phyloP scores from a whole-genome alignment of 192 early-diverging fungal species.

The Backusella sp. region DNA sequence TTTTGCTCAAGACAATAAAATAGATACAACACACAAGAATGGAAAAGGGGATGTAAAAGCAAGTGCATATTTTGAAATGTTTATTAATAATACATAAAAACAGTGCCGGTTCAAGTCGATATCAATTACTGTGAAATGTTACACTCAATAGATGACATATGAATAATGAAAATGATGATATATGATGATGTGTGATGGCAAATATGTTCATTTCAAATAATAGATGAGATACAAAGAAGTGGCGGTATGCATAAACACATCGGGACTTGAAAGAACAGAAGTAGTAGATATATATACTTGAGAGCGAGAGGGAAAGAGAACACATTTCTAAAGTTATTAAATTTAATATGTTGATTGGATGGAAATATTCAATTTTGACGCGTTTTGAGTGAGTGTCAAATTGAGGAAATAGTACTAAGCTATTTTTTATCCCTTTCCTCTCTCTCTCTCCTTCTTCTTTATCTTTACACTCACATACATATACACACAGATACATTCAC shows the following conservation, averaged over 20 bases:
- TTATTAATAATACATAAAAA: no score
- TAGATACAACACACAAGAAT: no score
- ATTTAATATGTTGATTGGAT: not conserved
- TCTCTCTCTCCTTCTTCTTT: not conserved
- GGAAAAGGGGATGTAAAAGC: no score
- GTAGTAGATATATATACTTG: no score
- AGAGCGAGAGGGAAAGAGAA: not conserved
- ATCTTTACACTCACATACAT: not conserved
- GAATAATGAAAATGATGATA: no score
- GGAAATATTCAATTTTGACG: not conserved
- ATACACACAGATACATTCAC: no score
- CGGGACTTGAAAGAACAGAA: not conserved
- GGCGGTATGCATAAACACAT: not conserved
- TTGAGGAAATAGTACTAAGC: not conserved
- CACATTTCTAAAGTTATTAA: not conserved
- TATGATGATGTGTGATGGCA: not conserved
- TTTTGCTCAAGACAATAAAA: no score
- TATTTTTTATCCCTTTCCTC: not conserved
- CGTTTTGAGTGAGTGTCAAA: slow-evolving; percentile 2
- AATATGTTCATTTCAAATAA: not conserved
- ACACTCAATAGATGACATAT: no score
- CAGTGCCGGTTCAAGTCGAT: no score
- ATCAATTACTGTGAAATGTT: no score
- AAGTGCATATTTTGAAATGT: no score
- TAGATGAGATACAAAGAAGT: not conserved